These are phyloP conservation scores for Antrodiella citrinella DNA, from an alignment of 768 basidiomycete genomes.

Conservation along the genomic window DNA sequence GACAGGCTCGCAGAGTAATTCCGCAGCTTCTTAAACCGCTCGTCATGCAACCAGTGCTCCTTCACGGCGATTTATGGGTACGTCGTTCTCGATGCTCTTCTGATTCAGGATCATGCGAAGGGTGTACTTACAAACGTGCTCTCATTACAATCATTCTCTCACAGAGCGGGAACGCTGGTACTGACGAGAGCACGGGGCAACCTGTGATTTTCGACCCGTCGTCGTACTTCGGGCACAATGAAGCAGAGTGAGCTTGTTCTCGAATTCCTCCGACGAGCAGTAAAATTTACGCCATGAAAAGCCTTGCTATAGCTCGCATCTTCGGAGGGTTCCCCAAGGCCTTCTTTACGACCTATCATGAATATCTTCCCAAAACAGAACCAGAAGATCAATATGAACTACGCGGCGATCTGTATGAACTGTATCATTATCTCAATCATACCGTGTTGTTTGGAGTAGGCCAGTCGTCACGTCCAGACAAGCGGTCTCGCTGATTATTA, in stretches of 20 bases:
- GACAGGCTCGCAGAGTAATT: slow-evolving; percentile 46
- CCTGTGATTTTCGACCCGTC: slow-evolving; percentile 76
- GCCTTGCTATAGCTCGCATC: slow-evolving; percentile 70
- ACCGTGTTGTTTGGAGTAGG: slow-evolving; percentile 72
- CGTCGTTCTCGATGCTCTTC: slow-evolving; percentile 14
- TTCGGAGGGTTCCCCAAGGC: slow-evolving; percentile 65
- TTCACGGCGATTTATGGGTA: slow-evolving; percentile 82
- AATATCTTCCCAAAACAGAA: slow-evolving; percentile 51
- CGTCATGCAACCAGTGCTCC: slow-evolving; percentile 52
- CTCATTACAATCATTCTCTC: not conserved
- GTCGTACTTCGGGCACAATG: slow-evolving; percentile 73
- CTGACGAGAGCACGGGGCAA: slow-evolving; percentile 40
- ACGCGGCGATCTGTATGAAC: slow-evolving; percentile 62
- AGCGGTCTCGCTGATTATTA: too few relatives aligned
- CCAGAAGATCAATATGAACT: slow-evolving; percentile 58
- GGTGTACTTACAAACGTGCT: too few relatives aligned
- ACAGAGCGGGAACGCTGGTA: slow-evolving; percentile 70
- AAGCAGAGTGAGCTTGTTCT: slow-evolving; percentile 56
- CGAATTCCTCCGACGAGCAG: slow-evolving; percentile 1
- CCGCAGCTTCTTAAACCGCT: slow-evolving; percentile 57
- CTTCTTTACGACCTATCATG: slow-evolving; percentile 62
- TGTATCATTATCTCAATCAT: slow-evolving; percentile 81
- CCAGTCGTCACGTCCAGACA: slow-evolving; percentile 8
- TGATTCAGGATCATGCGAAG: too few relatives aligned
- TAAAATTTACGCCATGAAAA: slow-evolving; percentile 19